Evolutionary conservation across 805 yeast species (phyloP).

Genomic region (Candida tammaniensis): DNA sequence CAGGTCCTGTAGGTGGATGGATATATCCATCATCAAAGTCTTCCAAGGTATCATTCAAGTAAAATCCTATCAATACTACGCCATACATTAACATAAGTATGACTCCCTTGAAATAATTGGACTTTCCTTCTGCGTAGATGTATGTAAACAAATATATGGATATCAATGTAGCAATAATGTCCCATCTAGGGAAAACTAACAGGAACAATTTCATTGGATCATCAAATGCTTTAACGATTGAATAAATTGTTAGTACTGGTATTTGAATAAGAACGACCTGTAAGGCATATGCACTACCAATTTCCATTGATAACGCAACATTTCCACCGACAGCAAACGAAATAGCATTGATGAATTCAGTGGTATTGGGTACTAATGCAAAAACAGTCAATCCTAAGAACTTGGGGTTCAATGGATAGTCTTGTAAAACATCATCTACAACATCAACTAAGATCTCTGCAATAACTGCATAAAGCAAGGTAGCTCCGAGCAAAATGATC

Average conservation of each 20-base stretch:
- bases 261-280: constrained; percentile 94
- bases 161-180: constrained; percentile 76
- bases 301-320: constrained; percentile 95
- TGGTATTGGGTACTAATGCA: constrained; percentile 94
- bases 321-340: constrained; percentile 96
- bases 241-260: constrained; percentile 81
- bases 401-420: constrained; percentile 84
- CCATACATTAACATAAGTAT: constrained; percentile 76
- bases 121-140: constrained; percentile 93
- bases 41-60: constrained; percentile 48
- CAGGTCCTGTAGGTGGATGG: constrained; percentile 1
- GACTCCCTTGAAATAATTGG: constrained; percentile 94
- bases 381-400: constrained; percentile 90
- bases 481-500: constrained; percentile 76
- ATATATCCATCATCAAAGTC: constrained; percentile 27
- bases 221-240: constrained; percentile 47
- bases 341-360: constrained; percentile 94
- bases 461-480: constrained; percentile 83
- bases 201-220: constrained; percentile 59
- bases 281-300: constrained; percentile 95
- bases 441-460: constrained; percentile 93
- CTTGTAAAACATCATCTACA: constrained; percentile 79
- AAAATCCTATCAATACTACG: constrained; percentile 79
- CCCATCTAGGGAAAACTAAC: constrained; percentile 94
- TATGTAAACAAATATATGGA: constrained; percentile 89